Evolutionary conservation across 2,329 filamentous ascomycete genomes (phyloP).

Genomic region (Dactylonectria estremocensis): DNA sequence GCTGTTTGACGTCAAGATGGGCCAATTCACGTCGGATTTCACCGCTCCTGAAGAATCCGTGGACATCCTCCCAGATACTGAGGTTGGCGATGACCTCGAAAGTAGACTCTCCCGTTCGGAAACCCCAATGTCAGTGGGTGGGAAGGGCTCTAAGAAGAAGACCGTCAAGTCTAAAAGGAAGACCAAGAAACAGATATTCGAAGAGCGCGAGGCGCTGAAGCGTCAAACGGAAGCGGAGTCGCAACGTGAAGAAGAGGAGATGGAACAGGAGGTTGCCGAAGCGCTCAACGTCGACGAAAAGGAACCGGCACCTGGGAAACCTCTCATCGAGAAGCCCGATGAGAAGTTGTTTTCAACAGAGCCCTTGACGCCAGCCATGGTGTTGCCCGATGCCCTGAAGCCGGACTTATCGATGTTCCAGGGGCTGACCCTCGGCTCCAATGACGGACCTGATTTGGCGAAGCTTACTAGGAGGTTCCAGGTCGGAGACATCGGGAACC

Average conservation of each 20-base stretch:
- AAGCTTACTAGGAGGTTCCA: constrained; percentile 66
- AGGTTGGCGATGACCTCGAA: constrained; percentile 59
- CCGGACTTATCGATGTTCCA: constrained; percentile 64
- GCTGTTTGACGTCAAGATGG: constrained; percentile 77
- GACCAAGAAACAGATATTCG: constrained; percentile 82
- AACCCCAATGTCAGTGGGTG: constrained; percentile 58
- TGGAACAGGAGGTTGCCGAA: constrained; percentile 48
- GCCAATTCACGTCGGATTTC: constrained; percentile 66
- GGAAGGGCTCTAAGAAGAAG: constrained; percentile 71
- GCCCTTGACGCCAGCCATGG: constrained; percentile 61
- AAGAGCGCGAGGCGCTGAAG: constrained; percentile 76
- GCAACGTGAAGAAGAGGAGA: constrained; percentile 59
- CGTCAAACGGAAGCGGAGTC: constrained; percentile 66
- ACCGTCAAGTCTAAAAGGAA: constrained; percentile 77
- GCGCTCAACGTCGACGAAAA: constrained; percentile 38
- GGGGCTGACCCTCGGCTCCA: constrained; percentile 58
- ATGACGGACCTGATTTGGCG: constrained; percentile 65
- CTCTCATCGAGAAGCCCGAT: constrained; percentile 59
- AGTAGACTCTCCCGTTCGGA: constrained; percentile 62
- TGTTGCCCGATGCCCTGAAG: constrained; percentile 61
- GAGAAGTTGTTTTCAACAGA: constrained; percentile 66
- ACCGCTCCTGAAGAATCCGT: constrained; percentile 64
- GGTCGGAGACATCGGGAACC: constrained; percentile 62
- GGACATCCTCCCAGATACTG: constrained; percentile 66
- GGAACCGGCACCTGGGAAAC: constrained; percentile 48